phyloP scores from a whole-genome alignment of 176 grass and related monocot species.

The Cenchrus fungigraminus region DNA sequence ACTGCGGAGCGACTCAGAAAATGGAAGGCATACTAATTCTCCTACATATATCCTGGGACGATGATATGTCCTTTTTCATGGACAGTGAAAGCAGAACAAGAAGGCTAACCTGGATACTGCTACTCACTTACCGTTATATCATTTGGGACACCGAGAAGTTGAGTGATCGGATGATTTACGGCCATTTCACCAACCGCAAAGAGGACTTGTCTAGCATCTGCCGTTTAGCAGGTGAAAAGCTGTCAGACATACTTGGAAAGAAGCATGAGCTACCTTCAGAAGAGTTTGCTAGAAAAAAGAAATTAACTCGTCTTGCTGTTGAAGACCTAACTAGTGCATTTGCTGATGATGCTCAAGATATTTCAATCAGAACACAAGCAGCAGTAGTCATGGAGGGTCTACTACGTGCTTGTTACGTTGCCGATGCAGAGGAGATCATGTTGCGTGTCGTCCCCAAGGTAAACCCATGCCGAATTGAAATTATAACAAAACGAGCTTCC shows the following conservation, averaged over 20 bases:
- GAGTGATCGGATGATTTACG: neutral
- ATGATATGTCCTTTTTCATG: neutral
- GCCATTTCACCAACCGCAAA: neutral
- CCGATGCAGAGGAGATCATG: neutral
- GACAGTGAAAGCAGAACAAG: neutral
- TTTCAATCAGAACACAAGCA: neutral
- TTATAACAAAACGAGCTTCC: too few relatives aligned
- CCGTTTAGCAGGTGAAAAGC: neutral
- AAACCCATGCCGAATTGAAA: neutral
- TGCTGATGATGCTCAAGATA: neutral
- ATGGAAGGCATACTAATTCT: neutral
- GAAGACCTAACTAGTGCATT: neutral
- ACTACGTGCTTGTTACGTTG: too few relatives aligned
- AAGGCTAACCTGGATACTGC: neutral
- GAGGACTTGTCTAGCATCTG: neutral
- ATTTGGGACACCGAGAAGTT: neutral
- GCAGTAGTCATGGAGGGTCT: neutral
- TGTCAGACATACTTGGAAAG: neutral
- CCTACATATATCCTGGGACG: neutral
- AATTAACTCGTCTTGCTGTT: neutral
- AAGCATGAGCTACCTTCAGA: neutral
- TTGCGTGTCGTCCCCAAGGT: neutral
- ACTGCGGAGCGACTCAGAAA: too few relatives aligned
- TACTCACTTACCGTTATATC: neutral
- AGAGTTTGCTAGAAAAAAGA: neutral